Evolutionary conservation across 441 rosid genomes (phyloP), one percentile per base, ranked within the genome.

Genomic region (Adansonia grandidieri): DNA sequence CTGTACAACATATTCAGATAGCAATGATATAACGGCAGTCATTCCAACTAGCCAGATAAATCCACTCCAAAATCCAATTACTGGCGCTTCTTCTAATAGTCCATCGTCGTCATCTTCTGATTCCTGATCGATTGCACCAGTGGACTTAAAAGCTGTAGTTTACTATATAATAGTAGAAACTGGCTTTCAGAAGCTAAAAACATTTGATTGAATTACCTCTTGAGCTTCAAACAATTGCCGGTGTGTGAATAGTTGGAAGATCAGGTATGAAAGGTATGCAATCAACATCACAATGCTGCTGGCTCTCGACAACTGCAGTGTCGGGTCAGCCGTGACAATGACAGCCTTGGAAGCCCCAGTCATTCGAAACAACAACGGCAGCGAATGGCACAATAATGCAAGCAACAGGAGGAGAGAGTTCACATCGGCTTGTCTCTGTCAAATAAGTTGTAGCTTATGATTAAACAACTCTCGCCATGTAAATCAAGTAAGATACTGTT

Each of bases 1-100:
- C 74, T 81, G 87, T 47, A 94, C 99, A 28, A 91, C 93, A 78
- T 86, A 96, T 73, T 94, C 96, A 0, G 97, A 94, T 22, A 96
- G 83, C 79, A 96, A 56, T 54, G 97, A 92, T 10, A 96, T 90
- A 76, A 90, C 24, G 50, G 80, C 84, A n/a, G 98, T 96, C 98
- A 96, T 94, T 78, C 92, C 98, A 10, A 88, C 79, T 62, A 96
- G 88, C 98, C 99, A 96, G 66, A 73, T 87, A 74, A 94, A 81
- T 78, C 91, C 97, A 64, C 98, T 91, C 97, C 95, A 89, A 69
- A 94, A 90, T 66, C 98, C 94, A 6, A 96, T 90, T 69, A 91
- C 94, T 0, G 98, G 80, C 0, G 75, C 76, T 80, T 93, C 97
- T 78, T 84, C 89, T 11, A 64, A 60, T 54, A 9, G 17, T 10